phyloP scores from a whole-genome alignment of 257 asterid genomes.

The Nicotiana benthamiana region DNA sequence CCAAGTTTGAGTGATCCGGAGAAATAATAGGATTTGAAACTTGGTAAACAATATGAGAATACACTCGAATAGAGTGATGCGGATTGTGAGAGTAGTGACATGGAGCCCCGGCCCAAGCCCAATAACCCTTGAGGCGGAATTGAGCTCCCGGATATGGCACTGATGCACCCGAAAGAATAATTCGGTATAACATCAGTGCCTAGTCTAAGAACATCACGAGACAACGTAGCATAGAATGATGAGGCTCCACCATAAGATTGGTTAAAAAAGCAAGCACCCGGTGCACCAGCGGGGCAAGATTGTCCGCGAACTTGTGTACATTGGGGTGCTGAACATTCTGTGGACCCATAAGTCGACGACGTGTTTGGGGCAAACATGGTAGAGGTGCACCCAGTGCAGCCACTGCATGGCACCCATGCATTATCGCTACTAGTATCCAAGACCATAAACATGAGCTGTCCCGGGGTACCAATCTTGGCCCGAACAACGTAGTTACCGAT shows the following conservation, averaged over 20 bases:
- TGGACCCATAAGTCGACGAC: slow-evolving; percentile 49
- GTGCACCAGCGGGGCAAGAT: slow-evolving; percentile 45
- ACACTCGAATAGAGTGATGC: slow-evolving; percentile 60
- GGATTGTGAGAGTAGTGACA: slow-evolving; percentile 68
- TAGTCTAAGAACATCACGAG: slow-evolving; percentile 57
- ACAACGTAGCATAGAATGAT: slow-evolving; percentile 49
- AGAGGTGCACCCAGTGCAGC: slow-evolving; percentile 66
- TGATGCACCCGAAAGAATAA: slow-evolving; percentile 77
- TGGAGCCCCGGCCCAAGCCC: slow-evolving; percentile 82
- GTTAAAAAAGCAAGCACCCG: slow-evolving; percentile 56
- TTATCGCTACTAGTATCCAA: slow-evolving; percentile 74
- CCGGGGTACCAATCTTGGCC: slow-evolving; percentile 76
- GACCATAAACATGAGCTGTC: slow-evolving; percentile 81
- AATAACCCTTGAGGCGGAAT: slow-evolving; percentile 80
- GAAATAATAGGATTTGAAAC: slow-evolving; percentile 74
- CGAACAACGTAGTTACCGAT: slow-evolving; percentile 64
- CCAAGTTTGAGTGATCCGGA: slow-evolving; percentile 92
- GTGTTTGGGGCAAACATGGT: slow-evolving; percentile 41
- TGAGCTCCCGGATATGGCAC: slow-evolving; percentile 43
- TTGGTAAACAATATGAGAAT: slow-evolving; percentile 77
- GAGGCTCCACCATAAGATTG: slow-evolving; percentile 74
- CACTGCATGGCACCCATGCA: slow-evolving; percentile 89
- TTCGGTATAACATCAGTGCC: slow-evolving; percentile 47
- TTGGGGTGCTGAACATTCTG: slow-evolving; percentile 65
- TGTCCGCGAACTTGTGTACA: slow-evolving; percentile 58